phyloP scores from a whole-genome alignment of 352 stramenopile genomes.

The Globisporangium takayamanum region DNA sequence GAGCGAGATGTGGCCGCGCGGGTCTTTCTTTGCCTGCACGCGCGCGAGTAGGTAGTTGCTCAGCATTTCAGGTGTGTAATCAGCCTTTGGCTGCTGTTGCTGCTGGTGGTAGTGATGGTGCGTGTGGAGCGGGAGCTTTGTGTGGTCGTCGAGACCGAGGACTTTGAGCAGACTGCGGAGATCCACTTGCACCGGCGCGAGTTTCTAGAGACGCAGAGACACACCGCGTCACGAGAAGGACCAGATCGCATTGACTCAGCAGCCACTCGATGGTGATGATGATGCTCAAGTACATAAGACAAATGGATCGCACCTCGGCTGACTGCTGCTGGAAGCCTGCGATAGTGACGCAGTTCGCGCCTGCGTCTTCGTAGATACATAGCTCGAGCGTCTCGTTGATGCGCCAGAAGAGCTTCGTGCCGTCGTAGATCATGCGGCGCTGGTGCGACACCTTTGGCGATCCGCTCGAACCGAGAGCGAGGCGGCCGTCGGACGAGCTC shows the following conservation, averaged over 20 bases:
- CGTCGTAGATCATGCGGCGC: constrained; percentile 71
- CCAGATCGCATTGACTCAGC: background rate
- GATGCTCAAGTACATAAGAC: background rate
- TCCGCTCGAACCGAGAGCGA: constrained; percentile 15
- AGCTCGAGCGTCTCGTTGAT: constrained; percentile 84
- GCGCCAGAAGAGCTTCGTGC: constrained; percentile 83
- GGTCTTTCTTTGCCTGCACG: constrained; percentile 55
- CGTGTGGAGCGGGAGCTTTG: constrained; percentile 8
- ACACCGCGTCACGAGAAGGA: background rate
- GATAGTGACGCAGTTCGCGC: constrained; percentile 64
- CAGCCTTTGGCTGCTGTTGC: background rate
- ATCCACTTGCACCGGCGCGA: constrained; percentile 53
- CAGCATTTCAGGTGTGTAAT: constrained; percentile 31
- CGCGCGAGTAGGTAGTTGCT: constrained; percentile 70
- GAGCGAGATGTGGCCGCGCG: constrained; percentile 34
- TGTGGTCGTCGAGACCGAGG: constrained; percentile 23
- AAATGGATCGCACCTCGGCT: constrained; percentile 16
- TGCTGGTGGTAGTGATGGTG: constrained; percentile 2
- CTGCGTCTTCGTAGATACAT: constrained; percentile 73
- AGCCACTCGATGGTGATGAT: background rate
- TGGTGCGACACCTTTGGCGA: constrained; percentile 17
- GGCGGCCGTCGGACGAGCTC: constrained; percentile 7
- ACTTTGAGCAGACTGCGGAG: constrained; percentile 37
- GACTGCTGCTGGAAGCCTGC: constrained; percentile 49
- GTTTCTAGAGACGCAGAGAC: constrained; percentile 16